These are phyloP conservation scores for Saxophila tyrrhenica DNA, from an alignment of 495 filamentous ascomycete species.

Conservation along the genomic window DNA sequence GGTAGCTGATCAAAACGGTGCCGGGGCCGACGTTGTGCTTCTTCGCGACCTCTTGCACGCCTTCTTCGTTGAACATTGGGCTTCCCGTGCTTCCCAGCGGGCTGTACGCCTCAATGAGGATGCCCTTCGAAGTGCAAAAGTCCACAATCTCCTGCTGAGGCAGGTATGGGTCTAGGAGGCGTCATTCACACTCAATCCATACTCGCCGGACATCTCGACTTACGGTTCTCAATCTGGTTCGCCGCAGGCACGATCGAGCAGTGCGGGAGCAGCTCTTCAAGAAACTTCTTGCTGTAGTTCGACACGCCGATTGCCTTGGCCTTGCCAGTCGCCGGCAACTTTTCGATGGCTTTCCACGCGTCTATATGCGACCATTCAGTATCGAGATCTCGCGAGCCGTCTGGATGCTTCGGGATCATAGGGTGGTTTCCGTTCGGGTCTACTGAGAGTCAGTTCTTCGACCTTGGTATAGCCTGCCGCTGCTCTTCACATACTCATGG, in stretches of 20 bases:
- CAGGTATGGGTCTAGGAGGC: slow-evolving; percentile 45
- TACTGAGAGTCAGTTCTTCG: neutral
- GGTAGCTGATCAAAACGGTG: slow-evolving; percentile 61
- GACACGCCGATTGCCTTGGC: slow-evolving; percentile 67
- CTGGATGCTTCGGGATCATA: slow-evolving; percentile 58
- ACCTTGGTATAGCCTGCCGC: neutral
- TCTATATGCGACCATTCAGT: slow-evolving; percentile 53
- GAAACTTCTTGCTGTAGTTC: slow-evolving; percentile 65
- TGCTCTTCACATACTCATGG: slow-evolving; percentile 43
- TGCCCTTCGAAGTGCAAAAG: slow-evolving; percentile 20
- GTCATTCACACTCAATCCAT: neutral
- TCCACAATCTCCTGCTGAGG: slow-evolving; percentile 80
- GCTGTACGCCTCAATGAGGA: slow-evolving; percentile 24
- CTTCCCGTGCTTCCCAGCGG: slow-evolving; percentile 66
- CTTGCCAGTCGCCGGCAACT: slow-evolving; percentile 55
- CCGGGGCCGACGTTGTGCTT: slow-evolving; percentile 53
- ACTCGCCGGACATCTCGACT: neutral
- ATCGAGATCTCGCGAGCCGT: slow-evolving; percentile 60
- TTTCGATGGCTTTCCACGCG: slow-evolving; percentile 75
- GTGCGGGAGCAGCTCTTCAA: slow-evolving; percentile 60
- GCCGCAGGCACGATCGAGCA: slow-evolving; percentile 61
- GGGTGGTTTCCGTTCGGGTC: slow-evolving; percentile 64
- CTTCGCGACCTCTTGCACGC: slow-evolving; percentile 57
- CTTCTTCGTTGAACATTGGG: slow-evolving; percentile 56
- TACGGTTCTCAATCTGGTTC: slow-evolving; percentile 45